These are phyloP conservation scores for Ensete ventricosum DNA, from an alignment of 176 grass and related monocot species.

Conservation along the genomic window DNA sequence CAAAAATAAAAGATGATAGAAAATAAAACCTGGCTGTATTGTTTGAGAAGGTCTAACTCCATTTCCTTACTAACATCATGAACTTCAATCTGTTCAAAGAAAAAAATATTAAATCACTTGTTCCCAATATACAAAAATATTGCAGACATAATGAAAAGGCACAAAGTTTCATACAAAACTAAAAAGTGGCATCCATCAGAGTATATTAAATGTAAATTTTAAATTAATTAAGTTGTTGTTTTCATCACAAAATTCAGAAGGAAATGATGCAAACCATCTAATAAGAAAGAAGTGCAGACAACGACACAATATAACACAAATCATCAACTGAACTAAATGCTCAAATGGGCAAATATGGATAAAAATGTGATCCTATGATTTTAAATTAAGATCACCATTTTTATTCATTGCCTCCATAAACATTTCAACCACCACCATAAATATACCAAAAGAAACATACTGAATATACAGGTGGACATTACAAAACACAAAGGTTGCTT, in stretches of 20 bases:
- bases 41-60: conserved; percentile 95
- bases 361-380: too few species aligned
- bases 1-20: background rate
- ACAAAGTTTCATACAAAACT: background rate
- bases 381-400: too few species aligned
- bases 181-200: background rate
- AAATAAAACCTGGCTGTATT: conserved; percentile 87
- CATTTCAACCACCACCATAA: too few species aligned
- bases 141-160: background rate
- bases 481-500: background rate
- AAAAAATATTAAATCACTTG: conserved; percentile 17
- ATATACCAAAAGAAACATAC: background rate
- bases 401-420: too few species aligned
- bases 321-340: too few species aligned
- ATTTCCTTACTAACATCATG: conserved; percentile 99
- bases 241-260: too few species aligned
- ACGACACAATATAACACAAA: too few species aligned
- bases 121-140: background rate
- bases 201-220: background rate
- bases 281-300: too few species aligned
- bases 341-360: too few species aligned
- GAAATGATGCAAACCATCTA: too few species aligned
- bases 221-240: background rate
- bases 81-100: conserved; percentile 62
- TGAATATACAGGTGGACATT: background rate